phyloP scores from a whole-genome alignment of 805 yeast genomes.

The Ogataea allantospora region DNA sequence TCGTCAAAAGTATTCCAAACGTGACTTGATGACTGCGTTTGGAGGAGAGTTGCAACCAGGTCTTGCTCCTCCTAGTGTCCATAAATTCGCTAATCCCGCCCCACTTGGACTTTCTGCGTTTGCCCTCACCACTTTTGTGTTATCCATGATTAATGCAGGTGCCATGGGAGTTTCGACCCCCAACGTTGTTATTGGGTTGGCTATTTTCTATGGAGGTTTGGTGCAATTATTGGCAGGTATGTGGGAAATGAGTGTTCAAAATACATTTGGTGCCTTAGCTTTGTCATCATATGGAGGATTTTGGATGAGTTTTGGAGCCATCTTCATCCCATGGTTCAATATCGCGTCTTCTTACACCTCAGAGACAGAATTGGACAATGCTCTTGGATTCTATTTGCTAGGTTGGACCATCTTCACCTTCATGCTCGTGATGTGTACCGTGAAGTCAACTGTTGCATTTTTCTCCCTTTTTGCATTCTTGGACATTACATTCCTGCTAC shows the following conservation, averaged over 20 bases:
- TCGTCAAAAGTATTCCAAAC: slow-evolving; percentile 59
- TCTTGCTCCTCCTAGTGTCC: slow-evolving; percentile 52
- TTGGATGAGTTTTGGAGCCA: slow-evolving; percentile 75
- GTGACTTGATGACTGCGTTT: slow-evolving; percentile 62
- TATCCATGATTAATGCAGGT: slow-evolving; percentile 59
- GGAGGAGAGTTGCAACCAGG: slow-evolving; percentile 87
- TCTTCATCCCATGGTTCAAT: slow-evolving; percentile 56
- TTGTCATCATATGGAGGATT: slow-evolving; percentile 65
- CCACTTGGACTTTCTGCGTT: slow-evolving; percentile 73
- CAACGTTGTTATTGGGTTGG: slow-evolving; percentile 61
- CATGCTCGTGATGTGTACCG: slow-evolving; percentile 53
- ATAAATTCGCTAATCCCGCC: slow-evolving; percentile 70
- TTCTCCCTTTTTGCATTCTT: slow-evolving; percentile 52
- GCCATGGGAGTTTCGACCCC: slow-evolving; percentile 67
- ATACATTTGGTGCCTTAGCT: slow-evolving; percentile 72
- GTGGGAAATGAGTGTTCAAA: slow-evolving; percentile 74
- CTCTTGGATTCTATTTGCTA: slow-evolving; percentile 54
- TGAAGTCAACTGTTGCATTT: slow-evolving; percentile 54
- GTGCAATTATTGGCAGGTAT: slow-evolving; percentile 71
- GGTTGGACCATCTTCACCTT: slow-evolving; percentile 69
- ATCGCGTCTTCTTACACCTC: slow-evolving; percentile 49
- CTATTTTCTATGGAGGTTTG: slow-evolving; percentile 71
- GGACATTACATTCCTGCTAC: slow-evolving; percentile 51
- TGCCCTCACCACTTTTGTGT: slow-evolving; percentile 65
- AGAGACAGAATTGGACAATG: slow-evolving; percentile 45